Percentiles rank a stretch among this genome's conserved stretches.
phyloP scores from a whole-genome alignment of 495 filamentous ascomycete species.

The Halenospora varia region DNA sequence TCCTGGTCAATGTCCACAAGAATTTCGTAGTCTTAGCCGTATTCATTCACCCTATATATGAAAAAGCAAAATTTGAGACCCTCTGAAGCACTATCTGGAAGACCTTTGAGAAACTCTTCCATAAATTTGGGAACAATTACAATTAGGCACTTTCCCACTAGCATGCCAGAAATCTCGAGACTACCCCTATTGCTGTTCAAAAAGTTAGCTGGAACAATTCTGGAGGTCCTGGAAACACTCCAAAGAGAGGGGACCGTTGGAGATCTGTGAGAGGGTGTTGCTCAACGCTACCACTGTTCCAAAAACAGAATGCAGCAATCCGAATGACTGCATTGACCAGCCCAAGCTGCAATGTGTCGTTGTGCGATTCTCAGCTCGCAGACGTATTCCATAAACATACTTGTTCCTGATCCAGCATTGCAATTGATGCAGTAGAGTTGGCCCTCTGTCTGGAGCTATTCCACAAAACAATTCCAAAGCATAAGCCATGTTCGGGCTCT shows the following conservation, averaged over 20 bases:
- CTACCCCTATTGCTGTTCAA: too few relatives aligned
- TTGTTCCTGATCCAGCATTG: constrained; percentile 36
- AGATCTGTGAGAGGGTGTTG: too few relatives aligned
- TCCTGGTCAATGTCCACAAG: constrained; percentile 28
- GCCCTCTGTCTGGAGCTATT: constrained; percentile 17
- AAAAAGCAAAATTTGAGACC: constrained; percentile 23
- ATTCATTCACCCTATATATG: constrained; percentile 38
- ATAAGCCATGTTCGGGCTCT: not conserved
- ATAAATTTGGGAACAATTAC: too few relatives aligned
- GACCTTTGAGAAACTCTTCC: too few relatives aligned
- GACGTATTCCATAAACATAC: constrained; percentile 36
- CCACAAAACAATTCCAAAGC: constrained; percentile 11
- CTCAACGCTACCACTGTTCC: too few relatives aligned
- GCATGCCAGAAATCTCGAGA: too few relatives aligned
- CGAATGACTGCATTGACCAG: too few relatives aligned
- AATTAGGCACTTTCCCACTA: constrained; percentile 13
- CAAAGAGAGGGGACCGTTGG: too few relatives aligned
- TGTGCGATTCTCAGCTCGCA: constrained; percentile 16
- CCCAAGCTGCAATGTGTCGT: constrained; percentile 21
- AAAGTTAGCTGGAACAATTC: too few relatives aligned
- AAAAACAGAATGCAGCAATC: too few relatives aligned
- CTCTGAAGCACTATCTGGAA: constrained; percentile 41
- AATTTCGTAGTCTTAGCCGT: constrained; percentile 23
- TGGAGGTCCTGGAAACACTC: too few relatives aligned
- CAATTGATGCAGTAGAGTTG: constrained; percentile 33